phyloP scores from a whole-genome alignment of 805 yeast genomes.

The Metschnikowia lochheadii region DNA sequence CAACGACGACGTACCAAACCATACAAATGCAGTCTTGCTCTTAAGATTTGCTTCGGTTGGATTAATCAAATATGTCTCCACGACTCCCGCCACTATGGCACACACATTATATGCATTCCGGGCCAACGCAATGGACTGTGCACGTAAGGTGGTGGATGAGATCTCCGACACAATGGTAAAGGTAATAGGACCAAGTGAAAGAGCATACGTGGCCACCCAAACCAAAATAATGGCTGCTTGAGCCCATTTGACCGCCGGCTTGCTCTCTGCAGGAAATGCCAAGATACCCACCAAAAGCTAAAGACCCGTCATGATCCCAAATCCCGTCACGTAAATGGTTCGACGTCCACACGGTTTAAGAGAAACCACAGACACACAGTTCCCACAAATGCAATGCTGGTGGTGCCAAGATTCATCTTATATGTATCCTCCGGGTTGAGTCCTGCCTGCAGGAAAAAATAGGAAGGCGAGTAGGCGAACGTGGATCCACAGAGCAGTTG shows the following conservation, averaged over 20 bases:
- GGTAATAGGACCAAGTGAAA: slow-evolving; percentile 10
- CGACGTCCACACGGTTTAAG: slow-evolving; percentile 7
- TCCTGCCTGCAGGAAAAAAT: slow-evolving; percentile 12
- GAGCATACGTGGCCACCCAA: slow-evolving; percentile 10
- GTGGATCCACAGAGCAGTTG: slow-evolving; percentile 11
- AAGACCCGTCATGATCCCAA: slow-evolving; percentile 1
- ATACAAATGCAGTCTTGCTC: slow-evolving; percentile 10
- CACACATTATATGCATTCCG: slow-evolving; percentile 10
- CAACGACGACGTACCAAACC: slow-evolving; percentile 16
- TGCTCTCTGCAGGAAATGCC: slow-evolving; percentile 17
- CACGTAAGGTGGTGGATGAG: slow-evolving; percentile 10
- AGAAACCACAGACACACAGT: slow-evolving; percentile 10
- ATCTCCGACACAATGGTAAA: slow-evolving; percentile 10
- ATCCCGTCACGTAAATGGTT: slow-evolving; percentile 7
- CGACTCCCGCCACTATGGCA: slow-evolving; percentile 10
- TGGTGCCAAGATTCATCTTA: slow-evolving; percentile 11
- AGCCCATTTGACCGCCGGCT: slow-evolving; percentile 19
- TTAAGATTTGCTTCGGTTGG: slow-evolving; percentile 12
- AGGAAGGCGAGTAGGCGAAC: slow-evolving; percentile 11
- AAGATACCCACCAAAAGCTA: slow-evolving; percentile 9
- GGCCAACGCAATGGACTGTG: slow-evolving; percentile 11
- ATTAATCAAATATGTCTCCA: slow-evolving; percentile 11
- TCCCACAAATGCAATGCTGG: slow-evolving; percentile 10
- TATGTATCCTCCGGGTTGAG: slow-evolving; percentile 6
- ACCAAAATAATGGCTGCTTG: slow-evolving; percentile 20